Evolutionary conservation across 805 yeast species (phyloP).

Genomic region (Teunomyces gatunensis): DNA sequence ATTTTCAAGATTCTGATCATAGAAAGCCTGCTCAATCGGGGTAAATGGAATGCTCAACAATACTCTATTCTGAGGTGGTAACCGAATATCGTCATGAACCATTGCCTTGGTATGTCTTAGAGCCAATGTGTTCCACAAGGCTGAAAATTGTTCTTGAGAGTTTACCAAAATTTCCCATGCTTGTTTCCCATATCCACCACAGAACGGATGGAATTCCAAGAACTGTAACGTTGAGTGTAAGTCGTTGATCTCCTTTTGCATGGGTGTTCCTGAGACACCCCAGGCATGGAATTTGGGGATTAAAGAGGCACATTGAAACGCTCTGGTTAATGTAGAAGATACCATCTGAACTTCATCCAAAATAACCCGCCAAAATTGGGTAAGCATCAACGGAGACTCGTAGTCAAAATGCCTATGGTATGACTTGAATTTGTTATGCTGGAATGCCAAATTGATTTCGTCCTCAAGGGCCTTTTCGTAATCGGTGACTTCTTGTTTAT

Average conservation of each 20-base stretch:
- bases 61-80: slow-evolving; percentile 77
- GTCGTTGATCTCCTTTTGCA: slow-evolving; percentile 63
- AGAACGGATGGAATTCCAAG: slow-evolving; percentile 65
- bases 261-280: slow-evolving; percentile 98
- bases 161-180: slow-evolving; percentile 37
- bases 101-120: slow-evolving; percentile 81
- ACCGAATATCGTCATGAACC: slow-evolving; percentile 70
- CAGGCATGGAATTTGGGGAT: slow-evolving; percentile 88
- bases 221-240: slow-evolving; percentile 69
- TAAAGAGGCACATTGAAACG: slow-evolving; percentile 75
- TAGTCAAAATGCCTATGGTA: slow-evolving; percentile 42
- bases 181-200: slow-evolving; percentile 35
- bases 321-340: slow-evolving; percentile 65
- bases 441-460: slow-evolving; percentile 28
- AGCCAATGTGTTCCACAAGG: slow-evolving; percentile 52
- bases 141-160: slow-evolving; percentile 29
- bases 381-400: slow-evolving; percentile 76
- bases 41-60: slow-evolving; percentile 73
- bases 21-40: slow-evolving; percentile 81
- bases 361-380: slow-evolving; percentile 87
- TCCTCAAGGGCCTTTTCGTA: slow-evolving; percentile 33
- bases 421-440: slow-evolving; percentile 24
- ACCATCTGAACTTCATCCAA: slow-evolving; percentile 96
- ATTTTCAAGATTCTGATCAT: slow-evolving; percentile 59
- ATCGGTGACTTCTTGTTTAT: slow-evolving; percentile 24